phyloP scores from a whole-genome alignment of 2,329 filamentous ascomycete genomes.

The Volutella citrinella region DNA sequence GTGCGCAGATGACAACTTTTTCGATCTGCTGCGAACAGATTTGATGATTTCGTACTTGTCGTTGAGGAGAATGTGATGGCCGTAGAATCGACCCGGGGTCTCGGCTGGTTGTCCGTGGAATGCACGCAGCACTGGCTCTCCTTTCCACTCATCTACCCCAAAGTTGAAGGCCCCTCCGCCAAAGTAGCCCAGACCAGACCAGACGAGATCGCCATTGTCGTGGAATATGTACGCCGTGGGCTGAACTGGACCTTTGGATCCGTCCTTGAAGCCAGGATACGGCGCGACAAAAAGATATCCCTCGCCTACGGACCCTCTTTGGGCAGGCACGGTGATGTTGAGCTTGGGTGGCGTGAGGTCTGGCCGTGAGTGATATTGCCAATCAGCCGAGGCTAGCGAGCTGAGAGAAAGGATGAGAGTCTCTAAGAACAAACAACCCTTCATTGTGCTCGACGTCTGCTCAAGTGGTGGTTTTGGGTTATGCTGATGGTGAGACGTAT shows the following conservation, averaged over 20 bases:
- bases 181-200: slow-evolving; percentile 53
- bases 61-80: slow-evolving; percentile 49
- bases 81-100: slow-evolving; percentile 49
- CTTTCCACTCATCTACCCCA: slow-evolving; percentile 39
- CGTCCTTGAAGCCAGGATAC: slow-evolving; percentile 29
- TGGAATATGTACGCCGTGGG: slow-evolving; percentile 53
- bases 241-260: slow-evolving; percentile 43
- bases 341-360: slow-evolving; percentile 32
- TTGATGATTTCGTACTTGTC: slow-evolving; percentile 51
- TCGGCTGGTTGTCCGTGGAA: slow-evolving; percentile 52
- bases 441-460: too few species aligned
- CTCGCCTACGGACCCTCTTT: too few species aligned
- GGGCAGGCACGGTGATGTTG: slow-evolving; percentile 42
- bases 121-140: slow-evolving; percentile 47
- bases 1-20: slow-evolving; percentile 48
- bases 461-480: too few species aligned
- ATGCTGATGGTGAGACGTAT: too few species aligned
- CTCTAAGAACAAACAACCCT: too few species aligned
- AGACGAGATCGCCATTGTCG: slow-evolving; percentile 52
- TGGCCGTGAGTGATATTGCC: slow-evolving; percentile 10
- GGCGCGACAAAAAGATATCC: slow-evolving; percentile 43
- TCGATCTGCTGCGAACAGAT: slow-evolving; percentile 44
- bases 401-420: too few species aligned
- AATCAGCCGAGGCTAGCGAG: too few species aligned
- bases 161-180: slow-evolving; percentile 52